Evolutionary conservation across 2,329 filamentous ascomycete genomes (phyloP), one percentile per base, ranked within the genome.

Genomic region (Grosmannia serpens): DNA sequence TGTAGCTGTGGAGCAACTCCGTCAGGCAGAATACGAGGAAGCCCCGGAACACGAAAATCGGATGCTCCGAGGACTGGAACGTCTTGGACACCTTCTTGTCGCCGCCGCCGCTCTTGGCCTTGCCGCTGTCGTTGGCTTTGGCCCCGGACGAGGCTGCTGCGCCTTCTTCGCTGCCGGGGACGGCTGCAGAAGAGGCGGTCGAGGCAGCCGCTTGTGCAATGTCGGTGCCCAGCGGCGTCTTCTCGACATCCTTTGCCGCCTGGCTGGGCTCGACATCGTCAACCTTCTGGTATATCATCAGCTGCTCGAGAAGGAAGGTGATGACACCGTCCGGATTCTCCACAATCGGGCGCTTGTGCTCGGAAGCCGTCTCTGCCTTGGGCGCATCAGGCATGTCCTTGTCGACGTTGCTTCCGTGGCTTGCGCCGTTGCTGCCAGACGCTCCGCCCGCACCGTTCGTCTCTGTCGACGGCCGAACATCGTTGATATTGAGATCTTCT

Each of bases 291-390:
- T 95, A 97, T 55, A 89, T 91, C 58, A 96, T 78, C 52, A 99
- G 77, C 70, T 99, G 94, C 60, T 89, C 95, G 5, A 99, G 83
- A 26, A 99, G 78, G 71, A 96, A 99, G 67, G 97, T 90, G 59
- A 99, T 86, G 4, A 99, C 90, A 4, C 94, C 94, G 70, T 97
- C 94, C 0, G 92, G 90, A 62, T 94, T 91, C 70, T 96, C 91
- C 7, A 96, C 85, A 15, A 91, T 79, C 1, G 94, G 92, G 10
- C 88, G 78, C 72, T 95, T 96, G 47, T 83, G 73, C 61, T 96
- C 91, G 41, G 74, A 69, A 0, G 74, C 65, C 4, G 77, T 63
- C 27, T 70, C 70, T 70, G 92, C 95, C 35, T 71, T 71, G 3
- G 81, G 76, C 24, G 76, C 79, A 65, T 89, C 87, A 2, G 76